phyloP scores from a whole-genome alignment of 2,329 filamentous ascomycete genomes.

The Lasiodiplodia sp. region DNA sequence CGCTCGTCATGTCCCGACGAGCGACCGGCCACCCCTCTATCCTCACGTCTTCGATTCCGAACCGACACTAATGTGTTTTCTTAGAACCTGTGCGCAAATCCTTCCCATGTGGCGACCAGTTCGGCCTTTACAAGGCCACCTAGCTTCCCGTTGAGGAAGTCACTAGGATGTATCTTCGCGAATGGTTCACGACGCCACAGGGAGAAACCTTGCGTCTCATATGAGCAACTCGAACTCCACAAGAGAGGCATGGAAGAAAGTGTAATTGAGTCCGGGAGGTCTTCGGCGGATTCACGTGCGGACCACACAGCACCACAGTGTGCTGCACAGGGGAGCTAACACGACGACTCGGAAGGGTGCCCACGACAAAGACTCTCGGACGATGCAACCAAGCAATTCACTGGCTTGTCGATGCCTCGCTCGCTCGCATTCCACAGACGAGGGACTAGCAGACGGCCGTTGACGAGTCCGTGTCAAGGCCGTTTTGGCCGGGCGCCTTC shows the following conservation, averaged over 20 bases:
- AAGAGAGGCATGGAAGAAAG: background rate
- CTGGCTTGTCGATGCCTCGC: background rate
- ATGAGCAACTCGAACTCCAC: background rate
- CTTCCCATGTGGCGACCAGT: background rate
- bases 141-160: background rate
- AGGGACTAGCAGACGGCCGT: no score
- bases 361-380: background rate
- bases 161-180: background rate
- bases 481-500: background rate
- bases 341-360: background rate
- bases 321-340: background rate
- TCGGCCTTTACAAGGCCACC: background rate
- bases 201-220: background rate
- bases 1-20: background rate
- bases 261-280: background rate
- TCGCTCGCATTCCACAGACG: background rate
- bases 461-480: constrained; percentile 3
- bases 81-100: background rate
- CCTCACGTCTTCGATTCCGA: background rate
- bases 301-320: background rate
- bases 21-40: background rate
- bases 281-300: background rate
- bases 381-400: background rate
- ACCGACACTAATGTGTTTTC: background rate
- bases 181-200: background rate